Percentiles rank a stretch among this genome's conserved stretches.
phyloP scores from a whole-genome alignment of 805 yeast genomes.

The Saccharomycopsis guyanensis region DNA sequence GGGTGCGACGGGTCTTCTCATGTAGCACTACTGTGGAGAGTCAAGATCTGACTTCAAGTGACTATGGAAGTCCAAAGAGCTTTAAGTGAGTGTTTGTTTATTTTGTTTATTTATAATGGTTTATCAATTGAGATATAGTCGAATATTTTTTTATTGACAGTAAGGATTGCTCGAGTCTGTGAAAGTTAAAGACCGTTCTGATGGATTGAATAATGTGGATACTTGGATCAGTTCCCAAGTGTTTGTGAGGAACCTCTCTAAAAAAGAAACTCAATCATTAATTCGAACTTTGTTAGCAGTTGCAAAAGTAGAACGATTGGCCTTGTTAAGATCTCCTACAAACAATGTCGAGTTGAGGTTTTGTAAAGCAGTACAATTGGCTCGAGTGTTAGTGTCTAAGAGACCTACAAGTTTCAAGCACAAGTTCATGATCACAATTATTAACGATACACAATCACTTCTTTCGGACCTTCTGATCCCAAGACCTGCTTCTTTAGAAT shows the following conservation, averaged over 20 bases:
- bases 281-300: not conserved
- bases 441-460: not conserved
- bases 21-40: no score
- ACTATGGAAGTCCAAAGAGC: no score
- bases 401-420: slow-evolving; percentile 20
- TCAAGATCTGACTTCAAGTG: no score
- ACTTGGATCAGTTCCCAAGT: slow-evolving; percentile 20
- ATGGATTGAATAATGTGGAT: slow-evolving; percentile 37
- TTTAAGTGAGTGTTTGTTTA: no score
- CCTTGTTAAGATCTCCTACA: slow-evolving; percentile 25
- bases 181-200: slow-evolving; percentile 48
- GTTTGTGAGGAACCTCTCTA: slow-evolving; percentile 12
- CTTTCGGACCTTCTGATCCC: slow-evolving; percentile 18
- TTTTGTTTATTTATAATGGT: no score
- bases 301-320: slow-evolving; percentile 31
- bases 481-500: slow-evolving; percentile 28
- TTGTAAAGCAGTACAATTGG: slow-evolving; percentile 28
- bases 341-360: slow-evolving; percentile 28
- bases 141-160: no score
- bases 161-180: slow-evolving; percentile 34
- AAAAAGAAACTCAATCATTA: not conserved
- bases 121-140: no score
- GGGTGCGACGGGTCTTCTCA: no score
- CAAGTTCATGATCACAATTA: not conserved
- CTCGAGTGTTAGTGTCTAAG: slow-evolving; percentile 24